Evolutionary conservation across 495 filamentous ascomycete genomes (phyloP).

Genomic region (Xylaria curta): DNA sequence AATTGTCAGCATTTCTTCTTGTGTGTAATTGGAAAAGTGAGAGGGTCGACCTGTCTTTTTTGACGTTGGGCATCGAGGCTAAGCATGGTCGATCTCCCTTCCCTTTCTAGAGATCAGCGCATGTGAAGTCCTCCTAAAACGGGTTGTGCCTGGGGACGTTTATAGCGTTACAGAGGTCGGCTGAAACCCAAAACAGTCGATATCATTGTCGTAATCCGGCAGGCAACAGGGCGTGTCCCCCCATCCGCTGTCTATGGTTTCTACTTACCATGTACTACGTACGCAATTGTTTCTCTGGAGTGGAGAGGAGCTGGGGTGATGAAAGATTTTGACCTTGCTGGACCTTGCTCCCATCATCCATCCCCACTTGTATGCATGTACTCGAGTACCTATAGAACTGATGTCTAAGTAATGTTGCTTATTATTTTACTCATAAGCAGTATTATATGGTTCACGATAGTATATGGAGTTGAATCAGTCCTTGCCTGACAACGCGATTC

Average conservation of each 20-base stretch:
- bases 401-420: background rate
- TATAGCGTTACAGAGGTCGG: background rate
- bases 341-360: slow-evolving; percentile 15
- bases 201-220: background rate
- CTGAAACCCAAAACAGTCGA: background rate
- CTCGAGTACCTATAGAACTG: slow-evolving; percentile 1
- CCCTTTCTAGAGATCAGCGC: background rate
- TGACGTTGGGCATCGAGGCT: slow-evolving; percentile 2
- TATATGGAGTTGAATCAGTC: background rate
- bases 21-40: background rate
- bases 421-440: slow-evolving; percentile 12
- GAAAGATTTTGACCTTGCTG: slow-evolving; percentile 22
- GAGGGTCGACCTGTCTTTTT: background rate
- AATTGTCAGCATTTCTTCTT: slow-evolving; percentile 14
- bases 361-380: slow-evolving; percentile 14
- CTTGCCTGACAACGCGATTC: background rate
- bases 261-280: no score
- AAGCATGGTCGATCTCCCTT: background rate
- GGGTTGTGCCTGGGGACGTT: background rate
- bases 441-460: background rate
- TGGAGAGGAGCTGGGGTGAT: slow-evolving; percentile 13
- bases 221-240: slow-evolving; percentile 11
- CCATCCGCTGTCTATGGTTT: background rate
- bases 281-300: slow-evolving; percentile 2
- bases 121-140: background rate